phyloP scores from a whole-genome alignment of 345 rosid genomes.

The Euphorbia peplus region DNA sequence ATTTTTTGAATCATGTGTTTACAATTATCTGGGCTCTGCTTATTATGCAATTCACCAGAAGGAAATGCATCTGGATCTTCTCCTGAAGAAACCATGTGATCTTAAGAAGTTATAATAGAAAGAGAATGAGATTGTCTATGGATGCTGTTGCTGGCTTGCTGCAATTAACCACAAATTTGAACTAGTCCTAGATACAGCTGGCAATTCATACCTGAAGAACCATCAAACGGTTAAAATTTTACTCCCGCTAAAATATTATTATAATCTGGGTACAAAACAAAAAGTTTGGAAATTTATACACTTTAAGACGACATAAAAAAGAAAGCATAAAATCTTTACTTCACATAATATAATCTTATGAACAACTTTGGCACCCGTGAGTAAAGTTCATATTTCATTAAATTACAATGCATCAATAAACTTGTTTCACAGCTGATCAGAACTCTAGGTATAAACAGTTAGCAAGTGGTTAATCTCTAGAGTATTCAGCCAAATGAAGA shows the following conservation, averaged over 20 bases:
- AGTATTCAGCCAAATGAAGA: background rate
- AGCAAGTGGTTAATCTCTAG: background rate
- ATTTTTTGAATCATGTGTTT: background rate
- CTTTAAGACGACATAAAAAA: background rate
- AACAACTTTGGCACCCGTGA: background rate
- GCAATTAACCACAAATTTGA: conserved; percentile 3
- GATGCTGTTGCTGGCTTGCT: background rate
- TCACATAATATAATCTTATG: background rate
- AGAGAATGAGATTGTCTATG: conserved; percentile 19
- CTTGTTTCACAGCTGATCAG: background rate
- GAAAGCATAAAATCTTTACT: background rate
- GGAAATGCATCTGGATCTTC: conserved; percentile 36
- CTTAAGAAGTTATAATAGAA: conserved; percentile 27
- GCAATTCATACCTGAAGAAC: conserved; percentile 16
- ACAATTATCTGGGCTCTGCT: conserved; percentile 25
- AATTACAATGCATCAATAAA: background rate
- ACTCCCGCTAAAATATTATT: too few relatives aligned
- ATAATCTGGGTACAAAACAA: background rate
- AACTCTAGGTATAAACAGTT: background rate
- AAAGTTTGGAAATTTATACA: background rate
- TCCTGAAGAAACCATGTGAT: conserved; percentile 37
- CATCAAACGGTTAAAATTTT: background rate
- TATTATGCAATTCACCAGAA: conserved; percentile 33
- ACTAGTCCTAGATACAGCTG: conserved; percentile 6
- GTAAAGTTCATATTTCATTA: background rate